Percentiles rank a stretch among this genome's conserved stretches.
Evolutionary conservation across 169 alveolate genomes (phyloP).

Genomic region (Plasmodium chabaudi): DNA sequence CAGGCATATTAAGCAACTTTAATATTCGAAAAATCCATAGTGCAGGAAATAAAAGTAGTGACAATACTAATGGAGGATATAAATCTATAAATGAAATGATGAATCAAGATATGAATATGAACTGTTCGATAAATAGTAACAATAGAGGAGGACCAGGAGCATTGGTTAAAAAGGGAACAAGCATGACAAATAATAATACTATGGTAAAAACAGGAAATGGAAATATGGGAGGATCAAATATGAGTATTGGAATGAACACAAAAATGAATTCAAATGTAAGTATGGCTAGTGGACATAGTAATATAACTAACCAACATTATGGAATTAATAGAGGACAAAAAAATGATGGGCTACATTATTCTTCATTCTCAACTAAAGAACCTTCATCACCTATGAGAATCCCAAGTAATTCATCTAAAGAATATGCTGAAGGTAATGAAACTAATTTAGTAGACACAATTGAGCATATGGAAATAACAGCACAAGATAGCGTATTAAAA

Average conservation of each 20-base stretch:
- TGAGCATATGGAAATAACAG: slow-evolving; percentile 69
- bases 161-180: background rate
- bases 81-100: slow-evolving; percentile 29
- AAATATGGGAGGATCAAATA: background rate
- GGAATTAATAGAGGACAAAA: slow-evolving; percentile 7
- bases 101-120: slow-evolving; percentile 28
- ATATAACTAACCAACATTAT: slow-evolving; percentile 6
- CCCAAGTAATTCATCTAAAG: slow-evolving; percentile 69
- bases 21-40: slow-evolving; percentile 30
- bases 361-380: slow-evolving; percentile 26
- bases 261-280: slow-evolving; percentile 4
- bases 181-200: background rate
- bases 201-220: background rate
- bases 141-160: background rate
- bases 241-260: background rate
- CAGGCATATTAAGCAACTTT: slow-evolving; percentile 8
- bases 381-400: slow-evolving; percentile 51
- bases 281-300: background rate
- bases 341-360: slow-evolving; percentile 13
- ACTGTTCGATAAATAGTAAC: slow-evolving; percentile 16
- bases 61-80: background rate
- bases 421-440: slow-evolving; percentile 15
- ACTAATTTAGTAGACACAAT: slow-evolving; percentile 42
- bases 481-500: slow-evolving; percentile 67
- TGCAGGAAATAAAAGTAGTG: slow-evolving; percentile 2